Conservation (phyloP, 2,329 filamentous ascomycete species). For the Emmonsiellopsis sp. region DNA sequence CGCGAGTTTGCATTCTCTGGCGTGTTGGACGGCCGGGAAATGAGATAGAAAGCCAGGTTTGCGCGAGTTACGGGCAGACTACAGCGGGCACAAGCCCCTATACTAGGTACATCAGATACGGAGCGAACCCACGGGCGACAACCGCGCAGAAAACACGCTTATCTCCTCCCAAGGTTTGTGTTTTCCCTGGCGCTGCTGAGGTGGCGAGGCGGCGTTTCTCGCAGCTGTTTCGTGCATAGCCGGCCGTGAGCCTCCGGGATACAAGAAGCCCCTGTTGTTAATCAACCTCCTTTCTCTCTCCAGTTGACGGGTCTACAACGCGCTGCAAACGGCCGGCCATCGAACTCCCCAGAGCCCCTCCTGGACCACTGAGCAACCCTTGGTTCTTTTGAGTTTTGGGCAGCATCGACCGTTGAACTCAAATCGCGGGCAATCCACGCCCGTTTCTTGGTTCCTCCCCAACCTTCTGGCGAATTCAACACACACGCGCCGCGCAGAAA, state of each 20-base stretch:
- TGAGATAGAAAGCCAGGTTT: background rate
- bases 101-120: background rate
- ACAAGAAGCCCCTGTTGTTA: constrained; percentile 2
- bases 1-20: background rate
- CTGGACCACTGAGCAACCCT: background rate
- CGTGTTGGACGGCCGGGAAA: background rate
- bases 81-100: background rate
- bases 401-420: constrained; percentile 11
- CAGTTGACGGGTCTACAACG: background rate
- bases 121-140: background rate
- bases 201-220: constrained; percentile 6
- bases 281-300: background rate
- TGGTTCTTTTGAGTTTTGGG: constrained; percentile 8
- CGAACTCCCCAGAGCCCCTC: constrained; percentile 1
- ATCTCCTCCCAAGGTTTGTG: constrained; percentile 9
- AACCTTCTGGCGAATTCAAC: constrained; percentile 9
- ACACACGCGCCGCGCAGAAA: constrained; percentile 1
- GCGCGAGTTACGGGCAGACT: background rate
- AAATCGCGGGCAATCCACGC: constrained; percentile 6
- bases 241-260: background rate
- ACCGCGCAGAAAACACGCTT: constrained; percentile 1
- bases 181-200: constrained; percentile 3
- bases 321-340: constrained; percentile 2
- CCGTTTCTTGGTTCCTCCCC: constrained; percentile 9
- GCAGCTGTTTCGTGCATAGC: constrained; percentile 8